Evolutionary conservation across 306 rosid genomes (phyloP), one percentile per base, ranked within the genome.

Genomic region (Vigna hirtella): DNA sequence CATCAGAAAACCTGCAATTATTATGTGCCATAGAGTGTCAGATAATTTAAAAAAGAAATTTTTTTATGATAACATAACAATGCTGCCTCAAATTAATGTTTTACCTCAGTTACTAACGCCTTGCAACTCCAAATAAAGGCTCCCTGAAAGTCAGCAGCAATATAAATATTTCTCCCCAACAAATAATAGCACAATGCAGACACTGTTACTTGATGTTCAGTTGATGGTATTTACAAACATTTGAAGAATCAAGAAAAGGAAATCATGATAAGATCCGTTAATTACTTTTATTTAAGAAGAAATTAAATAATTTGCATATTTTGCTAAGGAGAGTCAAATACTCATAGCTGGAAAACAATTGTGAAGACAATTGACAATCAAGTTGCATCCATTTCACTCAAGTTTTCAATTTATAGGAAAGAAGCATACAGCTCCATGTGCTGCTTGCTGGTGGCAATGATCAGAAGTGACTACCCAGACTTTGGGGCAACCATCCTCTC

Each of bases 381-480:
- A 84, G 28, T 50, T 4, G 71, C 59, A 61, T 62, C 30, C 67
- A 51, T 72, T 67, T 64, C 16, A 81, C 57, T 40, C 22, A 52
- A 62, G 73, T 32, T 45, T 74, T 36, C 50, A 74, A 81, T 79
- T 48, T 51, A 82, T 40, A 55, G 76, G 72, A 81, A 86, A 79
- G 86, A 73, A 28, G 76, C 95, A 56, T 92, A 94, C 98, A 28
- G 90, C 95, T 83, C 93, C 94, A 83, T 90, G 82, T 68, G 93
- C 97, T 71, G 96, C 96, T 7, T 90, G 91, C 84, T 89, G 98
- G 30, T 94, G 97, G 82, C 82, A 58, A 57, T 69, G 84, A 87
- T 94, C 98, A 86, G 97, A 92, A 69, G 95, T 90, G 70, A 86
- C 98, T 79, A 94, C 98, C 98, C 98, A 92, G 26, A 94, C 97